Evolutionary conservation across 2,329 filamentous ascomycete genomes (phyloP).

Genomic region (Fusarium armeniacum): DNA sequence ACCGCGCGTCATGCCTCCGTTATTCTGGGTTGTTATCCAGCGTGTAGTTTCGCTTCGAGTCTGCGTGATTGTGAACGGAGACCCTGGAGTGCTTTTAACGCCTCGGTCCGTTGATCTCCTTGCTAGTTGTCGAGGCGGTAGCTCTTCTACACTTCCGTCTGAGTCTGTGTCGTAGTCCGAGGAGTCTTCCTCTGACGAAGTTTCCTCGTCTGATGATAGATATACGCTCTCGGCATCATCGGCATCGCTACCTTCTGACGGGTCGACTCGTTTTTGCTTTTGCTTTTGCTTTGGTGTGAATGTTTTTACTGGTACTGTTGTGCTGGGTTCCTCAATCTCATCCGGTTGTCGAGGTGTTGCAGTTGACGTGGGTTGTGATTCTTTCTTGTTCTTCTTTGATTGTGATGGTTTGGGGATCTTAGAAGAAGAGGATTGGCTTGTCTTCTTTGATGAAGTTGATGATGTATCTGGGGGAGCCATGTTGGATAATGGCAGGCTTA

Average conservation of each 20-base stretch:
- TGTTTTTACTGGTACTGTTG: constrained; percentile 15
- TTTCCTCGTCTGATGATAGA: constrained; percentile 38
- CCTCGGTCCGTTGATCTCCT: constrained; percentile 23
- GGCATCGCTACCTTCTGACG: constrained; percentile 19
- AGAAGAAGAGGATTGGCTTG: constrained; percentile 10
- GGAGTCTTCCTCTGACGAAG: constrained; percentile 35
- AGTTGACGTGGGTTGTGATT: constrained; percentile 1
- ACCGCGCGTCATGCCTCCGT: constrained; percentile 36
- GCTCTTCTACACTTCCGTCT: constrained; percentile 27
- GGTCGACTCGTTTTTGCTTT: constrained; percentile 20
- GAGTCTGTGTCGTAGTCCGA: constrained; percentile 36
- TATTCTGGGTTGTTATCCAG: constrained; percentile 42
- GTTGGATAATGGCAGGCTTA: neutral
- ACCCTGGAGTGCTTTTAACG: constrained; percentile 13
- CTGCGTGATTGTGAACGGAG: constrained; percentile 37
- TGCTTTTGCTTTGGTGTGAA: constrained; percentile 15
- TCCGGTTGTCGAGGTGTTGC: constrained; percentile 31
- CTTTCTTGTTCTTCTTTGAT: constrained; percentile 10
- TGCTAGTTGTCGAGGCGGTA: constrained; percentile 31
- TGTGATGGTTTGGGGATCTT: constrained; percentile 12
- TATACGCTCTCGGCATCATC: constrained; percentile 43
- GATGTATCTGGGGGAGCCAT: constrained; percentile 24
- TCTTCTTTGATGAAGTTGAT: constrained; percentile 24
- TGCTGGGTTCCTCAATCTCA: constrained; percentile 40
- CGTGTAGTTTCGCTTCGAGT: constrained; percentile 43